Base-by-base conservation (phyloP, 768 basidiomycete species). In the Hemileccinum rubropunctum region DNA sequence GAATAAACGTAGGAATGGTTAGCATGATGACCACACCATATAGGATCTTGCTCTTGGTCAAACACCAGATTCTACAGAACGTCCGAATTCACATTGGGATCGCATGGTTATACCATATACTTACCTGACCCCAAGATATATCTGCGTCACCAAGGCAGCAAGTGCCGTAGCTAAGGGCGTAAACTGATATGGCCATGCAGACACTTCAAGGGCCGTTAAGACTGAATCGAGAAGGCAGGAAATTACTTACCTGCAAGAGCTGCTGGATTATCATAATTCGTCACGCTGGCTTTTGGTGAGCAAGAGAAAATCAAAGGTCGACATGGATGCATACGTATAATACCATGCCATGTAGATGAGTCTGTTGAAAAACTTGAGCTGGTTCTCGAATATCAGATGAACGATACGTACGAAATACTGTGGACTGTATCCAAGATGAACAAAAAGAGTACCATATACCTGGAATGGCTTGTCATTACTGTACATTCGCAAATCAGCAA, bases 151-250 rank as follows among this genome's bases (percentile, higher is more conserved):
- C 15, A 80, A 57, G 0, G 78, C 78, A 15, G 76, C 71, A 2
- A 77, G 55, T 1, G 77, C 65, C 6, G 73, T 78, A 5, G 73
- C 76, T 20, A 72, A 62, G 5, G 79, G 74, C 0, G 78, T 80
- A 51, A 80, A 76, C 3, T 74, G 72, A 36, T 78, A 76, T 3
- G 74, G 75, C 78, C 79, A 81, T 21, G 62, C 62, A 39, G 71
- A 68, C 37, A 61, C 76, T 77, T 3, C 36, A 6, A 3, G 27
- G 3, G 11, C 1, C n/a, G 34, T 55, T 13, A 51, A 34, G 17
- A 40, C 7, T 1, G 12, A 33, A 34, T 14, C 7, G 7, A 37
- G 14, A 15, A 6, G 14, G 5, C 3, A 26, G 11, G 5, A 48
- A 2, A 4, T 15, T 10, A 27, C 55, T 0, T 21, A 55, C 60